Evolutionary conservation across 768 basidiomycete species (phyloP).

Genomic region (Postia placenta): DNA sequence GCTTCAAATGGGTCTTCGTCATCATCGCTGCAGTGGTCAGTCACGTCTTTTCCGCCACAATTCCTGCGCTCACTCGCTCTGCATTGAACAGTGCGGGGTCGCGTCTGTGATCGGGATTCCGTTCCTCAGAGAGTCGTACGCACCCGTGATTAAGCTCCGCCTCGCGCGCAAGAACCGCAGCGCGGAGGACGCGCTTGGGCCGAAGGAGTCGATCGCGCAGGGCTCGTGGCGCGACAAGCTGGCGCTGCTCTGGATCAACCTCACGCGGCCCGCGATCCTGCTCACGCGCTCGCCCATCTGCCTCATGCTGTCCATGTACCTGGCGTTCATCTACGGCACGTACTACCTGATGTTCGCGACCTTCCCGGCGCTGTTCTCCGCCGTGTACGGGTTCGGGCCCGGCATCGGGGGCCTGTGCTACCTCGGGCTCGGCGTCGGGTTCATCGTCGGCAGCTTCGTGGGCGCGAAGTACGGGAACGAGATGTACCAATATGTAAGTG

Average conservation of each 20-base stretch:
- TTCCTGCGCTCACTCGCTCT: neutral
- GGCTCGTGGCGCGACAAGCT: conserved; percentile 21
- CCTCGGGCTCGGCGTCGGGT: conserved; percentile 34
- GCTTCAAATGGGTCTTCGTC: conserved; percentile 56
- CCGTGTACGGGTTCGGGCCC: conserved; percentile 24
- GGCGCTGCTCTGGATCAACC: conserved; percentile 50
- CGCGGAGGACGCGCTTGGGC: conserved; percentile 32
- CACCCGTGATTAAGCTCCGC: conserved; percentile 55
- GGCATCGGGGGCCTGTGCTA: conserved; percentile 28
- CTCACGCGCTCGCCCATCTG: conserved; percentile 58
- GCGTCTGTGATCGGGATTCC: conserved; percentile 47
- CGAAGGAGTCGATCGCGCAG: neutral
- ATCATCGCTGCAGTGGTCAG: conserved; percentile 25
- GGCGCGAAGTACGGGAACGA: conserved; percentile 25
- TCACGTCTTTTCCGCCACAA: no score
- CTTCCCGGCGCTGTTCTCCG: conserved; percentile 49
- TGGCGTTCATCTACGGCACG: conserved; percentile 37
- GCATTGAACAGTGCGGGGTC: conserved; percentile 29
- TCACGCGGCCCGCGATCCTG: conserved; percentile 54
- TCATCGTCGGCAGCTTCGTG: conserved; percentile 23
- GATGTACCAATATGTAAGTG: conserved; percentile 24
- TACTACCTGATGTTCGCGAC: conserved; percentile 60
- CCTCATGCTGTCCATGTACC: conserved; percentile 64
- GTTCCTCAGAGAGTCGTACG: conserved; percentile 67
- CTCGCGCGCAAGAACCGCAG: conserved; percentile 33